Evolutionary conservation across 805 yeast genomes (phyloP).

Genomic region (Saccharomycopsis fermentans): DNA sequence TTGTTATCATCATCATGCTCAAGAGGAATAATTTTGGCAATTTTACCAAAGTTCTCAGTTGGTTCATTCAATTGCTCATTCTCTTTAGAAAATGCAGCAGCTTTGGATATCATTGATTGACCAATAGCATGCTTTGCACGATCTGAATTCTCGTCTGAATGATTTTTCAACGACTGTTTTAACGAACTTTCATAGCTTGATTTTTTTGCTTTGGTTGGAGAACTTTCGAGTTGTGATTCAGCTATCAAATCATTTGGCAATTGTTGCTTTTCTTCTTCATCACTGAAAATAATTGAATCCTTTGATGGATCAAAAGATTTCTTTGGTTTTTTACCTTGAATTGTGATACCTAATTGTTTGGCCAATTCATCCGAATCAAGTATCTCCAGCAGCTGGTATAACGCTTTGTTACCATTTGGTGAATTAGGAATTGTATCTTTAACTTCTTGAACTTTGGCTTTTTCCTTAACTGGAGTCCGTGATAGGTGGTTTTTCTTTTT

Average conservation of each 20-base stretch:
- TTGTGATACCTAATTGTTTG: conserved; percentile 11
- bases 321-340: conserved; percentile 12
- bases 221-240: not conserved
- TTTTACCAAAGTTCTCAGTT: not conserved
- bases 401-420: not conserved
- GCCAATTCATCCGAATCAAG: conserved; percentile 13
- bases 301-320: conserved; percentile 5
- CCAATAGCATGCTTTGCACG: not conserved
- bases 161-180: too few species aligned
- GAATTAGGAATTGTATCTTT: not conserved
- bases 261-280: not conserved
- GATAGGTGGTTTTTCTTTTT: not conserved
- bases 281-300: not conserved
- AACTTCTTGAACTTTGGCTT: not conserved
- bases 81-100: not conserved
- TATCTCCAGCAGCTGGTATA: not conserved
- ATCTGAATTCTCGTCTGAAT: not conserved
- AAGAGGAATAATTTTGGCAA: not conserved
- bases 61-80: not conserved
- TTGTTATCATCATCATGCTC: not conserved
- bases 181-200: too few species aligned
- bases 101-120: not conserved
- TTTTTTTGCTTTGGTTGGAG: not conserved
- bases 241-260: not conserved
- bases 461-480: not conserved